Base-by-base conservation (phyloP, 352 stramenopile species). In the Phytopythium vexans region DNA sequence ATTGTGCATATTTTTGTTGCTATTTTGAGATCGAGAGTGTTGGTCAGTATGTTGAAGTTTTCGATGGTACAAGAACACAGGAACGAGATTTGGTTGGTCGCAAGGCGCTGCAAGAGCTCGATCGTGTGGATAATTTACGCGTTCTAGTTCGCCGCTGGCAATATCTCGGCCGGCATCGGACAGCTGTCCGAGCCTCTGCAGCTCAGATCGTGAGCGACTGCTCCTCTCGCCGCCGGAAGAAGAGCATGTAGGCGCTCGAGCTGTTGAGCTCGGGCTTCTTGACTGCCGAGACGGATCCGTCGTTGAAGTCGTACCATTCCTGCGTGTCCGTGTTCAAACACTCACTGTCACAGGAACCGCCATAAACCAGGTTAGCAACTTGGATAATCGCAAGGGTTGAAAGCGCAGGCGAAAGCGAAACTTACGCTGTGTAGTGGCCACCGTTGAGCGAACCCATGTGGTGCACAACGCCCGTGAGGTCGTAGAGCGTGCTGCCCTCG, bases 231-330 rank as follows among this genome's bases (percentile, higher is more conserved):
- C 82, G 65, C 46, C 76, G 66, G 62, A 82, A 93, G 53, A 93
- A 93, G 34, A 93, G 66, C 65, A 93, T 86, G 63, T 93, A 93
- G 11, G 82, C 77, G 49, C 70, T 87, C 8, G 74, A 69, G 57
- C 78, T 92, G 33, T 56, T 60, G 8, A 87, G 54, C 45, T 86
- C 69, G 9, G 78, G 78, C 56, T 82, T 86, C 60, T 85, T 85
- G 60, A 92, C 56, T 4, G 56, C 48, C 45, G 80, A 89, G 5
- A 93, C 82, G 15, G 61, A 77, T 49, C 61, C 64, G 52, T 93
- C 82, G 58, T 93, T 89, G 56, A 91, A 93, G 56, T 86, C 77
- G 48, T 85, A 91, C 82, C 80, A 93, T 9, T 89, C 78, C 39
- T 85, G 64, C 4, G 73, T 83, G 44, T 88, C 75, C 14, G 53